phyloP scores from a whole-genome alignment of 768 basidiomycete genomes.

The Tricholoma matsutake region DNA sequence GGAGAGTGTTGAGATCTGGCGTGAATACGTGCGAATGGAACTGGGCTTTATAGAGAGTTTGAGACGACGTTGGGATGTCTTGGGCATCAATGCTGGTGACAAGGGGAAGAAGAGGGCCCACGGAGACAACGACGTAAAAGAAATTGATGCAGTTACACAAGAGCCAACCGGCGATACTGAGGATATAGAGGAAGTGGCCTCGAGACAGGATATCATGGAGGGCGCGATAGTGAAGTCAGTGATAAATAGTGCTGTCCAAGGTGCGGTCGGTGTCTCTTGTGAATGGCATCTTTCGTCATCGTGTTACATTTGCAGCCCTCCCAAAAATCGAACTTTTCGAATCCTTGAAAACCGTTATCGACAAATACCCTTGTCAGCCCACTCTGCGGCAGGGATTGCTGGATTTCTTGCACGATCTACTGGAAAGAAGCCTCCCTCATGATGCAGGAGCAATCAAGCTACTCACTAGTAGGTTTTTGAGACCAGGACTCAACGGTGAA shows the following conservation, averaged over 20 bases:
- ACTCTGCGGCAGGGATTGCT: constrained; percentile 34
- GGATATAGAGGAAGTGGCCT: constrained; percentile 48
- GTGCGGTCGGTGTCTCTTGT: constrained; percentile 32
- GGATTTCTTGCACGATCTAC: constrained; percentile 36
- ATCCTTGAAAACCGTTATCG: constrained; percentile 35
- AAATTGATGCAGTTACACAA: constrained; percentile 21
- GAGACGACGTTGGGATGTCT: constrained; percentile 71
- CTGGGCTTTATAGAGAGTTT: constrained; percentile 80
- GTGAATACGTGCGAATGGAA: constrained; percentile 90
- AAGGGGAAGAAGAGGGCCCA: constrained; percentile 21
- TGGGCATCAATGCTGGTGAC: constrained; percentile 55
- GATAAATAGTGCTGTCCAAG: constrained; percentile 71
- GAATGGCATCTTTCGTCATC: constrained; percentile 1
- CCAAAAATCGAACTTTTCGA: constrained; percentile 41
- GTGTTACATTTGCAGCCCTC: constrained; percentile 29
- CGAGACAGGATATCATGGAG: constrained; percentile 65
- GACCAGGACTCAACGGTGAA: constrained; percentile 26
- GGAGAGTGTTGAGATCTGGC: constrained; percentile 77
- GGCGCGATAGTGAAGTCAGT: constrained; percentile 80
- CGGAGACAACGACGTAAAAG: constrained; percentile 16
- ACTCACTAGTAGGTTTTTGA: constrained; percentile 32
- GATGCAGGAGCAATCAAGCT: constrained; percentile 36
- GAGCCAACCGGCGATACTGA: constrained; percentile 35
- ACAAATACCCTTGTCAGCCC: constrained; percentile 34
- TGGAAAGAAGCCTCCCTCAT: constrained; percentile 29